Percentiles rank a stretch among this genome's conserved stretches.
Conservation (phyloP, 306 rosid species). For the Casuarina equisetifolia region DNA sequence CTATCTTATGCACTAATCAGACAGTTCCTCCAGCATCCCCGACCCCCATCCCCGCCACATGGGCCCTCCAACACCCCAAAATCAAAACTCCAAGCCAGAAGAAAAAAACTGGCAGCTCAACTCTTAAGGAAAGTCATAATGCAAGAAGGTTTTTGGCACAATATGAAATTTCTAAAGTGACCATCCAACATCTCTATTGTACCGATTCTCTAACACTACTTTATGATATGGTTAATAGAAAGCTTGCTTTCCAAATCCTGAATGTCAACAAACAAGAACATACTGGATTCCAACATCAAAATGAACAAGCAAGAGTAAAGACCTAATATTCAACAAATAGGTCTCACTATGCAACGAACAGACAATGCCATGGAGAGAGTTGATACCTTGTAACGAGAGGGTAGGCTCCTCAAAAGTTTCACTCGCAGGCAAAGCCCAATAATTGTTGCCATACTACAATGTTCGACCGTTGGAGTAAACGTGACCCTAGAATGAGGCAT, state of each 20-base stretch:
- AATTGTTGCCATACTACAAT: slow-evolving; percentile 96
- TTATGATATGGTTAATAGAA: slow-evolving; percentile 4
- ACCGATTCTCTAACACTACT: background rate
- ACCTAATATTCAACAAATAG: slow-evolving; percentile 4
- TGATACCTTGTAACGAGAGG: slow-evolving; percentile 79
- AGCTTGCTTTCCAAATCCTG: slow-evolving; percentile 5
- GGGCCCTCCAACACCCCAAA: background rate
- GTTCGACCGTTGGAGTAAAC: slow-evolving; percentile 93
- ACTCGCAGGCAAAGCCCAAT: slow-evolving; percentile 93
- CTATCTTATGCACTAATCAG: background rate
- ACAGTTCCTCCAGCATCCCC: background rate
- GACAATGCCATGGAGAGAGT: background rate
- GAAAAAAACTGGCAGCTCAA: background rate
- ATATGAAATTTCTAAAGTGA: background rate
- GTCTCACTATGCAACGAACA: background rate
- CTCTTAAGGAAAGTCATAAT: too few relatives aligned
- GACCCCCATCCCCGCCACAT: too few relatives aligned
- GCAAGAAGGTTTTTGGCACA: too few relatives aligned
- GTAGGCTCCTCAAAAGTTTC: slow-evolving; percentile 86
- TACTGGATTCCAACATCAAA: background rate
- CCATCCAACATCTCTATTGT: background rate
- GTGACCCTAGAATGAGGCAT: slow-evolving; percentile 64
- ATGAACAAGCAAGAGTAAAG: background rate
- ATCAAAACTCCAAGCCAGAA: background rate
- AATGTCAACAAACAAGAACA: background rate